phyloP scores from a whole-genome alignment of 2,329 filamentous ascomycete genomes.

The Onygena corvina region DNA sequence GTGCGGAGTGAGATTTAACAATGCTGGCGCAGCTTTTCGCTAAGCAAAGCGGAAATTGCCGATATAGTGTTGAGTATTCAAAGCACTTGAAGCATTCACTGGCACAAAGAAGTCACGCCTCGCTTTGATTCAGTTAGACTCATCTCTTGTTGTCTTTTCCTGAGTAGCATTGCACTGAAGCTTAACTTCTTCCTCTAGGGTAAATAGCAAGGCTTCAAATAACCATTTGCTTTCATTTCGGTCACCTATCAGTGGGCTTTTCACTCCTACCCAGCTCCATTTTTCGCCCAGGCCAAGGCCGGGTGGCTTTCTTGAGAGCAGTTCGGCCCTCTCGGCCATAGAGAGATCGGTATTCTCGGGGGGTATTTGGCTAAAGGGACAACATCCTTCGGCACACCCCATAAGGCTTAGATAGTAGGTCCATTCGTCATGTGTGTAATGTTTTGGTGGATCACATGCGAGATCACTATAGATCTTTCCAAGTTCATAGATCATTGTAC shows the following conservation, averaged over 20 bases:
- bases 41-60: too few species aligned
- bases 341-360: conserved; percentile 6
- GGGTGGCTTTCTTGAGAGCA: conserved; percentile 1
- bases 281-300: conserved; percentile 10
- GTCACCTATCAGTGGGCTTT: conserved; percentile 30
- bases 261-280: conserved; percentile 34
- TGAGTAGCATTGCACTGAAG: conserved; percentile 17
- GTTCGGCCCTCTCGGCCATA: conserved; percentile 3
- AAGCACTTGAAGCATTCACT: too few species aligned
- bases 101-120: too few species aligned
- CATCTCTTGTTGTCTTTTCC: background rate
- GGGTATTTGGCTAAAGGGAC: conserved; percentile 23
- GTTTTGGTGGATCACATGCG: conserved; percentile 23
- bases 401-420: conserved; percentile 39
- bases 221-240: conserved; percentile 36
- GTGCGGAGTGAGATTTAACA: too few species aligned
- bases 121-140: background rate
- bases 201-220: conserved; percentile 28
- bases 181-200: conserved; percentile 29
- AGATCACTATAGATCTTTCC: conserved; percentile 30
- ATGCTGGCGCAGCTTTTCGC: too few species aligned
- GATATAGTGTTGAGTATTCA: too few species aligned
- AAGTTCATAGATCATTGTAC: conserved; percentile 29
- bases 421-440: conserved; percentile 36
- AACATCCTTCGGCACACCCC: conserved; percentile 34